Evolutionary conservation across 176 grass and related monocot genomes (phyloP).

Genomic region (Oryza officinalis): DNA sequence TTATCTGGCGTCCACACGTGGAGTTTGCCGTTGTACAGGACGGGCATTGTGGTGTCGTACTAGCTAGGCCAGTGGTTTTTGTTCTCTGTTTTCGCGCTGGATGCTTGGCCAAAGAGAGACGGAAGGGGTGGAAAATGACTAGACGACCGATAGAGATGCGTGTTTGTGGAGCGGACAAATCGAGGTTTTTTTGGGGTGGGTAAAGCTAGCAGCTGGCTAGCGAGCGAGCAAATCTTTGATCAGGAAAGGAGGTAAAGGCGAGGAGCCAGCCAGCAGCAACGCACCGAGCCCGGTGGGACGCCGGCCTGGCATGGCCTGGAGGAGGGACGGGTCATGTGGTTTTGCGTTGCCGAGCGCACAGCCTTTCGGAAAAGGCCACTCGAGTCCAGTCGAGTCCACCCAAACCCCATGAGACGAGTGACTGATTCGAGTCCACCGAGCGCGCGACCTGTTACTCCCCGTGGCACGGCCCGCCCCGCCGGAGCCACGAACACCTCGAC

Average conservation of each 20-base stretch:
- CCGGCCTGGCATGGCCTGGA: background rate
- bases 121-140: constrained; percentile 32
- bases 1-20: background rate
- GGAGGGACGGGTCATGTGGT: constrained; percentile 11
- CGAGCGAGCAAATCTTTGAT: constrained; percentile 29
- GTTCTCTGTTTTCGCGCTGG: constrained; percentile 25
- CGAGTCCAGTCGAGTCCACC: constrained; percentile 41
- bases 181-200: constrained; percentile 27
- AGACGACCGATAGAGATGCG: constrained; percentile 4
- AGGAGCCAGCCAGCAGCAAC: background rate
- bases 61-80: background rate
- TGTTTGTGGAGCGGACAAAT: constrained; percentile 49
- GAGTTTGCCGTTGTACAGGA: background rate
- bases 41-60: background rate
- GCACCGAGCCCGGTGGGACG: constrained; percentile 8
- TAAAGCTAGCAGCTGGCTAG: constrained; percentile 3
- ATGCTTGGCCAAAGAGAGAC: constrained; percentile 29
- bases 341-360: constrained; percentile 2
- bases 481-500: background rate
- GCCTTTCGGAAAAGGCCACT: constrained; percentile 59
- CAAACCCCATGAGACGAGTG: constrained; percentile 4
- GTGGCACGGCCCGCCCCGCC: background rate
- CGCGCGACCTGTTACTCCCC: background rate
- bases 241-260: constrained; percentile 15
- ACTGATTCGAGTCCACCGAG: constrained; percentile 28